Conservation (phyloP, 805 yeast genomes). For the Ogataea allantospora region DNA sequence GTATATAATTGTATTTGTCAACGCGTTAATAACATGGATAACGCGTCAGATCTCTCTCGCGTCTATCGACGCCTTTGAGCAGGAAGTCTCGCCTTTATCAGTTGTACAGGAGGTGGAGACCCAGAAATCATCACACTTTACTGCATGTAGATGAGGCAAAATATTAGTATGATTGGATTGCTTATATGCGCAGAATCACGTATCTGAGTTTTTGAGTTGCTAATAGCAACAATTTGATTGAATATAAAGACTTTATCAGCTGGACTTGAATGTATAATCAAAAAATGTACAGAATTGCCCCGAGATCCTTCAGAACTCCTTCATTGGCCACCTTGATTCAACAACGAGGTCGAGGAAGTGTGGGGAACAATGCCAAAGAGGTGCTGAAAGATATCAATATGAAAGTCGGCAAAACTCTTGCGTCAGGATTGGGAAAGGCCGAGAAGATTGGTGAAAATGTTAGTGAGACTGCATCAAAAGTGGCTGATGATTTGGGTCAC, state of each 20-base stretch:
- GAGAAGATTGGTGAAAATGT: conserved; percentile 28
- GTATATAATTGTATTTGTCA: no score
- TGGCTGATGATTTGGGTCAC: conserved; percentile 13
- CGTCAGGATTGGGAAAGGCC: conserved; percentile 41
- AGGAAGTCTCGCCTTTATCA: no score
- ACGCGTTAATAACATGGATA: no score
- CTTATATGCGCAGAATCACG: conserved; percentile 1
- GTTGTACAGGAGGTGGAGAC: no score
- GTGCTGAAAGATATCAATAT: conserved; percentile 19
- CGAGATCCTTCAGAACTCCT: conserved; percentile 5
- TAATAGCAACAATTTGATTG: conserved; percentile 8
- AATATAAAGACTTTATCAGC: no score
- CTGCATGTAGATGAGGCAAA: no score
- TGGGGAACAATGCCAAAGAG: conserved; percentile 26
- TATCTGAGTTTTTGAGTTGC: conserved; percentile 6
- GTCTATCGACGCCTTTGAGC: no score
- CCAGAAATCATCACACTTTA: no score
- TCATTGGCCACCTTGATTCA: conserved; percentile 1
- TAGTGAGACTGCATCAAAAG: conserved; percentile 11
- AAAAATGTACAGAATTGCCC: conserved; percentile 8
- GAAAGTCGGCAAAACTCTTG: conserved; percentile 42
- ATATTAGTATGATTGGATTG: no score
- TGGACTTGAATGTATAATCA: not conserved
- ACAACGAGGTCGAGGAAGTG: conserved; percentile 5
- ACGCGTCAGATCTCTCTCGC: no score